These are phyloP conservation scores for Nidularia pulvinata DNA, from an alignment of 768 basidiomycete genomes.

Conservation along the genomic window DNA sequence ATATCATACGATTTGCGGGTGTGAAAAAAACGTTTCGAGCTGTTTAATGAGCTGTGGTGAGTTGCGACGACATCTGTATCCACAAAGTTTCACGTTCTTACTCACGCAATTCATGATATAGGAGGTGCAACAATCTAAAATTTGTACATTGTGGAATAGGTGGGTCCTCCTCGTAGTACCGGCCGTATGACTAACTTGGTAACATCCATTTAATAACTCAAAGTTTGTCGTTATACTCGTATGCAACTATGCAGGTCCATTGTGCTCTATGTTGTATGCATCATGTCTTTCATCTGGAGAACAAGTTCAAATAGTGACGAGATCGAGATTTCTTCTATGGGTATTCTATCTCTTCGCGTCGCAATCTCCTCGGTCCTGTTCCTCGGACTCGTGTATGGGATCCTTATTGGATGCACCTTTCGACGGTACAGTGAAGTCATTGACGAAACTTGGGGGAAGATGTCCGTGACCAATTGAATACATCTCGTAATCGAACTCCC, in stretches of 20 bases:
- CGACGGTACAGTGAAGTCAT: slow-evolving; percentile 45
- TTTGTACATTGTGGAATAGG: slow-evolving; percentile 31
- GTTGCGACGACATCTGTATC: background rate
- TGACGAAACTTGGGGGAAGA: background rate
- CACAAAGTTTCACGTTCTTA: background rate
- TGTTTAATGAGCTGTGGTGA: slow-evolving; percentile 57
- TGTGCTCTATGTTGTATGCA: slow-evolving; percentile 60
- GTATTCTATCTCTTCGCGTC: slow-evolving; percentile 52
- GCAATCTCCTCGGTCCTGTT: slow-evolving; percentile 51
- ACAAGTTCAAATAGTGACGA: slow-evolving; percentile 44
- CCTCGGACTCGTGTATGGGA: slow-evolving; percentile 62
- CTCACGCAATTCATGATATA: slow-evolving; percentile 15
- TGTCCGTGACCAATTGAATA: too few relatives aligned
- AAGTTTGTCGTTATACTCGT: background rate
- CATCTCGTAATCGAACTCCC: too few relatives aligned
- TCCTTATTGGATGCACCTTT: slow-evolving; percentile 61
- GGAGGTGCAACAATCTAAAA: slow-evolving; percentile 52
- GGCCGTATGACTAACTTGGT: slow-evolving; percentile 73
- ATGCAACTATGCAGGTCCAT: slow-evolving; percentile 46
- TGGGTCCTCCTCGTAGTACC: slow-evolving; percentile 48
- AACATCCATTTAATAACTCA: background rate
- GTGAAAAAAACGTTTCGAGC: slow-evolving; percentile 65
- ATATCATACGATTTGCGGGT: slow-evolving; percentile 59
- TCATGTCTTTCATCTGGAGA: slow-evolving; percentile 73
- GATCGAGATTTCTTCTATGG: slow-evolving; percentile 26